A percentile compares a stretch with the other conserved stretches of the same genome.
Conservation (phyloP, 306 rosid species). For the Citrullus colocynthis region DNA sequence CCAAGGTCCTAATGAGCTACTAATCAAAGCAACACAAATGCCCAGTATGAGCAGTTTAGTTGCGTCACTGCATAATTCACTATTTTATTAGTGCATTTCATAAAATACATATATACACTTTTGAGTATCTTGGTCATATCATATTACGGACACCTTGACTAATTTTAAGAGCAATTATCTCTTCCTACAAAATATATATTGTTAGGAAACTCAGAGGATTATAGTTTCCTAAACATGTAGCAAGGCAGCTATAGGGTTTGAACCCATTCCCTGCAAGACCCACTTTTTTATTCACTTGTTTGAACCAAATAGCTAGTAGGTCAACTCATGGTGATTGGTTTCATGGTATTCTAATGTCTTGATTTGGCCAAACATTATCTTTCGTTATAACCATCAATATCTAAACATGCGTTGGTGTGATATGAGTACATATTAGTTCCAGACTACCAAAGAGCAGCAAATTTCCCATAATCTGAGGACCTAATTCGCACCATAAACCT, state of each 20-base stretch:
- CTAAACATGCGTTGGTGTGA: neutral
- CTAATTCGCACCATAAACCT: neutral
- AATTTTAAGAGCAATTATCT: neutral
- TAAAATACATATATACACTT: too few relatives aligned
- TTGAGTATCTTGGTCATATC: neutral
- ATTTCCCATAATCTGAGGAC: neutral
- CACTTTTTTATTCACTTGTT: neutral
- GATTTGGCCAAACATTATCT: too few relatives aligned
- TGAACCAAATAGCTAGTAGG: too few relatives aligned
- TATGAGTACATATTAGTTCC: neutral
- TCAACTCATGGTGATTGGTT: too few relatives aligned
- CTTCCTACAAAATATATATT: neutral
- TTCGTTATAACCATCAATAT: too few relatives aligned
- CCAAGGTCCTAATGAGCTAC: too few relatives aligned
- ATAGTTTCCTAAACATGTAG: neutral
- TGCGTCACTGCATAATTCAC: too few relatives aligned
- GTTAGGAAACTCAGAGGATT: neutral
- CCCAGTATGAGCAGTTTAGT: too few relatives aligned
- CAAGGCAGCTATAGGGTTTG: neutral
- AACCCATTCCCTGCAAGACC: neutral
- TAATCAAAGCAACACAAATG: too few relatives aligned
- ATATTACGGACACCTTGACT: neutral
- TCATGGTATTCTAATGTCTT: too few relatives aligned
- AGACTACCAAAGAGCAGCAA: neutral
- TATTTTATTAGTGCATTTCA: too few relatives aligned